Evolutionary conservation across 2,329 filamentous ascomycete species (phyloP).

Genomic region (Talaromyces pinophilus): DNA sequence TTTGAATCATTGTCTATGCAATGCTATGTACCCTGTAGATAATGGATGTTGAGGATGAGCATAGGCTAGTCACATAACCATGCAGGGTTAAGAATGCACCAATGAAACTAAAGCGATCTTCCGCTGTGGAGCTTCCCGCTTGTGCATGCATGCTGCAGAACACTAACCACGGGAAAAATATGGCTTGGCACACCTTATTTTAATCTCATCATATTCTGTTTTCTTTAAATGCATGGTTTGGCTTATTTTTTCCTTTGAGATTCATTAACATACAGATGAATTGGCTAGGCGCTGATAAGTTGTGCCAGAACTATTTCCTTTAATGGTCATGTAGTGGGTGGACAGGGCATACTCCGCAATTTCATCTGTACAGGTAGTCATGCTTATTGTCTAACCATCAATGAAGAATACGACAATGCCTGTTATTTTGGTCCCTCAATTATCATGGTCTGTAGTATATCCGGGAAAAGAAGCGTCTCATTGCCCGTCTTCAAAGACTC

Average conservation of each 20-base stretch:
- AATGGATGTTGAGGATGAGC: background rate
- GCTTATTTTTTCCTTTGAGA: background rate
- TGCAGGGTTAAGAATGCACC: background rate
- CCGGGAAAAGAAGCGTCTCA: background rate
- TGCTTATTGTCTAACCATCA: background rate
- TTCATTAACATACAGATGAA: background rate
- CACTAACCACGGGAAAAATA: slow-evolving; percentile 7
- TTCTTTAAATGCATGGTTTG: background rate
- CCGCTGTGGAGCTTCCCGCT: slow-evolving; percentile 11
- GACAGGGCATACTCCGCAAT: background rate
- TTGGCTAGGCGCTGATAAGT: background rate
- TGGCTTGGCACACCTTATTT: slow-evolving; percentile 21
- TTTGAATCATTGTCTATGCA: background rate
- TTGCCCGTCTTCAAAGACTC: background rate
- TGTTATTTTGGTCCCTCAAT: background rate
- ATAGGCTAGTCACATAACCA: background rate
- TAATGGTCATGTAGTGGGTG: background rate
- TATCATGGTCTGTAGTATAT: background rate
- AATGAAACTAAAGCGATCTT: background rate
- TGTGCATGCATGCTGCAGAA: slow-evolving; percentile 1
- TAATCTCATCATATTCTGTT: slow-evolving; percentile 8
- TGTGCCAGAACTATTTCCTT: background rate
- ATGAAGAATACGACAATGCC: background rate
- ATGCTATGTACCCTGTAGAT: background rate
- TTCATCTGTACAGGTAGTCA: background rate